phyloP scores from a whole-genome alignment of 768 basidiomycete genomes.

The Favolaschia claudopus region DNA sequence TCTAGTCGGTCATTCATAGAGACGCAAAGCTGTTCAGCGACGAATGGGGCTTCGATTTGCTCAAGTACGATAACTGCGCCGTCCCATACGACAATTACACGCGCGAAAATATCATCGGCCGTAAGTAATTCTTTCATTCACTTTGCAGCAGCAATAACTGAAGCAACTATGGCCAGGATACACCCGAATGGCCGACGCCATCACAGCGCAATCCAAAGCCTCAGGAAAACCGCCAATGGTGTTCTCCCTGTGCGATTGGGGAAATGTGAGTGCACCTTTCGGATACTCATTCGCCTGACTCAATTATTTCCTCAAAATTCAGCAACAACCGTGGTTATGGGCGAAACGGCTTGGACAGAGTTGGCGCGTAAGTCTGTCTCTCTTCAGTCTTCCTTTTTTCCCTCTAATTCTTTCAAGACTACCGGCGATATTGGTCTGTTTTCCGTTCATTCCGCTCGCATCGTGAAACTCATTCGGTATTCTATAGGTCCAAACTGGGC shows the following conservation, averaged over 20 bases:
- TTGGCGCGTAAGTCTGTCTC: conserved; percentile 59
- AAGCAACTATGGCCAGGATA: conserved; percentile 49
- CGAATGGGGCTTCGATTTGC: conserved; percentile 71
- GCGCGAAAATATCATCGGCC: conserved; percentile 62
- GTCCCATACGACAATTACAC: conserved; percentile 65
- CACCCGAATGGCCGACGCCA: conserved; percentile 66
- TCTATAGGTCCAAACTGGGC: conserved; percentile 54
- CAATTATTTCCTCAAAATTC: conserved; percentile 3
- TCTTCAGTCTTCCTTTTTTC: neutral
- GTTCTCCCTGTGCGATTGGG: conserved; percentile 75
- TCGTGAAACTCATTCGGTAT: neutral
- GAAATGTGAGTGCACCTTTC: conserved; percentile 56
- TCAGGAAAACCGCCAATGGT: conserved; percentile 63
- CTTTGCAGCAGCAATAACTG: conserved; percentile 3
- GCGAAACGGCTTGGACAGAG: conserved; percentile 65
- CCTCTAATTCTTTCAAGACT: conserved; percentile 42
- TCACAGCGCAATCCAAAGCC: conserved; percentile 52
- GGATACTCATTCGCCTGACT: neutral
- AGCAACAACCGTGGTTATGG: conserved; percentile 74
- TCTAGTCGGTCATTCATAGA: conserved; percentile 34
- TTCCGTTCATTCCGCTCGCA: neutral
- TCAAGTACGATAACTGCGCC: conserved; percentile 75
- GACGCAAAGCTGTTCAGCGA: conserved; percentile 63
- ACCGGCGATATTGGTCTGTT: conserved; percentile 56
- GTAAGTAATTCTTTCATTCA: conserved; percentile 40